phyloP scores from a whole-genome alignment of 805 yeast species.

The Babjeviella inositovora region DNA sequence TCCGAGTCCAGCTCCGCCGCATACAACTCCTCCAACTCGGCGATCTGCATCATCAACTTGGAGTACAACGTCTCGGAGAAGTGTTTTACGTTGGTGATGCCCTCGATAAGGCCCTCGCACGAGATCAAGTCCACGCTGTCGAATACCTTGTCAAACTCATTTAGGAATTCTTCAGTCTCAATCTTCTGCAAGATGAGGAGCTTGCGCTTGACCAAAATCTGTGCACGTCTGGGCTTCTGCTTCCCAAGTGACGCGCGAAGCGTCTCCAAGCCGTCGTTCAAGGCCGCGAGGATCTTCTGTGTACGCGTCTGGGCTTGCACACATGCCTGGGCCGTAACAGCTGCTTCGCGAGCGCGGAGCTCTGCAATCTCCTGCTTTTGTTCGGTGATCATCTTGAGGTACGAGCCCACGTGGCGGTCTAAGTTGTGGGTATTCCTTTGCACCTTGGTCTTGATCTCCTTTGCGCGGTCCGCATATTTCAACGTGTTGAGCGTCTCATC shows the following conservation, averaged over 20 bases:
- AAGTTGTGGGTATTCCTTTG: conserved; percentile 59
- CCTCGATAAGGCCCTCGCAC: conserved; percentile 5
- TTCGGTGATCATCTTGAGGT: conserved; percentile 69
- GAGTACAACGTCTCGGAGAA: conserved; percentile 14
- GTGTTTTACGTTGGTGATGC: conserved; percentile 5
- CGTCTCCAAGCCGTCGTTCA: conserved; percentile 20
- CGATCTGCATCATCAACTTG: conserved; percentile 25
- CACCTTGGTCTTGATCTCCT: conserved; percentile 73
- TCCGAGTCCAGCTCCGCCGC: conserved; percentile 34
- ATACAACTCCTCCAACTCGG: conserved; percentile 32
- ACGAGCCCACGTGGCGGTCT: conserved; percentile 74
- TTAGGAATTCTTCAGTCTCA: conserved; percentile 13
- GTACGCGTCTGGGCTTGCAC: conserved; percentile 15
- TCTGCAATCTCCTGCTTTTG: conserved; percentile 64
- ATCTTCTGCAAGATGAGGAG: conserved; percentile 7
- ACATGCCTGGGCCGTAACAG: conserved; percentile 20
- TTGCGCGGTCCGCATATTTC: conserved; percentile 85
- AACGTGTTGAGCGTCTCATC: conserved; percentile 88
- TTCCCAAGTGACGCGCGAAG: conserved; percentile 24
- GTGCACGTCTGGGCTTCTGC: conserved; percentile 23
- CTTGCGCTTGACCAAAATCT: conserved; percentile 27
- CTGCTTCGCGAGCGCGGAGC: conserved; percentile 35
- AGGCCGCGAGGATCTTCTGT: conserved; percentile 19
- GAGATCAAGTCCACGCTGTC: conserved; percentile 5
- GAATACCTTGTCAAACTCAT: conserved; percentile 11